A percentile compares a stretch with the other conserved stretches of the same genome.
These are phyloP conservation scores for Polyplosphaeria fusca DNA, from an alignment of 495 filamentous ascomycete species.

Conservation along the genomic window DNA sequence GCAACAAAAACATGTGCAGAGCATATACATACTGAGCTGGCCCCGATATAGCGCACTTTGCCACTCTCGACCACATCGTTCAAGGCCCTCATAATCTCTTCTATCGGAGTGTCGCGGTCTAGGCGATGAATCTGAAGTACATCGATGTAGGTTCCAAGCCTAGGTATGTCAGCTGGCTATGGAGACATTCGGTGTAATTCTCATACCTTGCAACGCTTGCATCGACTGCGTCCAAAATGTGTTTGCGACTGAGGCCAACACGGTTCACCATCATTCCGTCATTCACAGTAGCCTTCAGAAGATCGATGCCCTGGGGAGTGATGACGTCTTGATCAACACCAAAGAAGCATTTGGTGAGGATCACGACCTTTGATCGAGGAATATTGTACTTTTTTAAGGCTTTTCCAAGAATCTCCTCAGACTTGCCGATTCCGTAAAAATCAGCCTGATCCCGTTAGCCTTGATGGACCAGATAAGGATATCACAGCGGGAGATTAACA, in stretches of 20 bases:
- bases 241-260: constrained; percentile 34
- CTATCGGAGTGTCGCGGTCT: constrained; percentile 53
- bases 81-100: constrained; percentile 69
- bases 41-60: constrained; percentile 53
- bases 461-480: constrained; percentile 5
- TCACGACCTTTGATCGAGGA: constrained; percentile 47
- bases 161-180: constrained; percentile 71
- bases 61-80: constrained; percentile 58
- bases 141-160: constrained; percentile 71
- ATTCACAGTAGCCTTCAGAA: constrained; percentile 33
- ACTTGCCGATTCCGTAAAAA: constrained; percentile 46
- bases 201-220: constrained; percentile 60
- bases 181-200: constrained; percentile 71
- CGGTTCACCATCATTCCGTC: constrained; percentile 45
- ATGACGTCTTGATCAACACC: constrained; percentile 20
- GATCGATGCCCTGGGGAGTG: constrained; percentile 12
- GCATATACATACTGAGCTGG: constrained; percentile 33
- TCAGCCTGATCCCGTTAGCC: constrained; percentile 20
- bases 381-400: constrained; percentile 50
- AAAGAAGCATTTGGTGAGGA: constrained; percentile 46
- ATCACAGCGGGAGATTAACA: background rate
- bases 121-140: constrained; percentile 73
- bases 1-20: background rate
- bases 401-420: constrained; percentile 49
- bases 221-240: constrained; percentile 68